Percentiles rank a stretch among this genome's conserved stretches.
These are phyloP conservation scores for Furcasterigmium furcatum DNA, from an alignment of 2,329 filamentous ascomycete species.

Conservation along the genomic window DNA sequence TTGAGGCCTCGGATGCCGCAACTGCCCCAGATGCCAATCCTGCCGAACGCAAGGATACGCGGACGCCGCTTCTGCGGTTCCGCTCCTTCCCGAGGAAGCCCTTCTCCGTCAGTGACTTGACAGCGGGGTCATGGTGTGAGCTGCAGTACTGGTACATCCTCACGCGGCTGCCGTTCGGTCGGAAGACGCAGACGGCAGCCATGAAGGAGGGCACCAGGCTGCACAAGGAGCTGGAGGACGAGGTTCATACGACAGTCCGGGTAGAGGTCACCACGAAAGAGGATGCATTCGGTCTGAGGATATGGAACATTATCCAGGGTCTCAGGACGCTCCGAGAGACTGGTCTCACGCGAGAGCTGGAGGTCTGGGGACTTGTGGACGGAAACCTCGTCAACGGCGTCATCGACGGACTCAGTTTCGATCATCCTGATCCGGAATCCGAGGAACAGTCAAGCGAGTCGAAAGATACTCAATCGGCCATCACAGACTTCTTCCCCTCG, in stretches of 20 bases:
- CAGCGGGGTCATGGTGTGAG: constrained; percentile 93
- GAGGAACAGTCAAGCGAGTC: constrained; percentile 54
- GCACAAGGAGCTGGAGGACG: constrained; percentile 79
- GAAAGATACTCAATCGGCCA: constrained; percentile 21
- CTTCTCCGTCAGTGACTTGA: constrained; percentile 82
- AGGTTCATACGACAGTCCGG: constrained; percentile 75
- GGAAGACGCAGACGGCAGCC: constrained; percentile 70
- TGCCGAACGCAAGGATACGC: constrained; percentile 22
- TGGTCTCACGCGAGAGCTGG: constrained; percentile 71
- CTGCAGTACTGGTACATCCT: constrained; percentile 89
- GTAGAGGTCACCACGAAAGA: constrained; percentile 73
- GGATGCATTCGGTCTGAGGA: constrained; percentile 74
- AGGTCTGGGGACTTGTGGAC: constrained; percentile 82
- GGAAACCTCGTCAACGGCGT: constrained; percentile 83
- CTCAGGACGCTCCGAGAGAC: constrained; percentile 68
- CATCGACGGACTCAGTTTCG: constrained; percentile 80
- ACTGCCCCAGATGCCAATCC: constrained; percentile 15
- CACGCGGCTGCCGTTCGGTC: constrained; percentile 66
- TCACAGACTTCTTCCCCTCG: constrained; percentile 36
- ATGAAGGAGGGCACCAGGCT: constrained; percentile 82
- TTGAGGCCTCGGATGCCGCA: constrained; percentile 10
- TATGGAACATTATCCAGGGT: constrained; percentile 92
- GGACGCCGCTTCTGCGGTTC: constrained; percentile 71
- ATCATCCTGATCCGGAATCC: constrained; percentile 68
- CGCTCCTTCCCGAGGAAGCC: constrained; percentile 74